phyloP scores from a whole-genome alignment of 345 rosid species.

The Tarenaya hassleriana region DNA sequence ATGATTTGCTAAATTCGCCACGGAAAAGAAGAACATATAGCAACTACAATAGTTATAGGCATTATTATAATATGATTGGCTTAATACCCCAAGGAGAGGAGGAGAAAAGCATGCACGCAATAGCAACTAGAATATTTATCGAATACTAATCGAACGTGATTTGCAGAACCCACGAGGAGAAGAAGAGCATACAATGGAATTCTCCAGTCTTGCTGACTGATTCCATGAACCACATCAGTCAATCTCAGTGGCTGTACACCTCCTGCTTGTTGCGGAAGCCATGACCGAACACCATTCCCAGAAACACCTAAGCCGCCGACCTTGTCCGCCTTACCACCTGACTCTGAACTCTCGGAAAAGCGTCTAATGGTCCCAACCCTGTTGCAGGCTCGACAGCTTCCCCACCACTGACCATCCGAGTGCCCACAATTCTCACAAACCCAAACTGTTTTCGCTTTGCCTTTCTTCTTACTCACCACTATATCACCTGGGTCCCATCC shows the following conservation, averaged over 20 bases:
- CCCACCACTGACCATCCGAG: conserved; percentile 92
- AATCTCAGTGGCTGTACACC: conserved; percentile 46
- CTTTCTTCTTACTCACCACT: conserved; percentile 40
- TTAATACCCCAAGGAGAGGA: no score
- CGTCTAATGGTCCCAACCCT: conserved; percentile 53
- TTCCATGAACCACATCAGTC: conserved; percentile 51
- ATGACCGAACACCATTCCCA: conserved; percentile 42
- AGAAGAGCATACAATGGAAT: conserved; percentile 52
- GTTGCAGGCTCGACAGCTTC: conserved; percentile 52
- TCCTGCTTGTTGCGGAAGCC: conserved; percentile 52
- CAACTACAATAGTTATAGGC: no score
- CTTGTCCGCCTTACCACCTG: conserved; percentile 22
- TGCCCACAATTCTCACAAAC: conserved; percentile 77
- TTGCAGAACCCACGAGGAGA: neutral
- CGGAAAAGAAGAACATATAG: no score
- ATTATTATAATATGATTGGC: no score
- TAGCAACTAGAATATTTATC: no score
- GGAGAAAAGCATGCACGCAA: no score
- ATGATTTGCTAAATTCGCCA: no score
- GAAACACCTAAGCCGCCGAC: conserved; percentile 34
- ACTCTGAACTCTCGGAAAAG: conserved; percentile 31
- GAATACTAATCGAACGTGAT: no score
- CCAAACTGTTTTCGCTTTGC: conserved; percentile 40
- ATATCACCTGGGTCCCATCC: conserved; percentile 24
- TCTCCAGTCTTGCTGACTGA: conserved; percentile 55